Evolutionary conservation across 768 basidiomycete genomes (phyloP), one percentile per base, ranked within the genome.

Genomic region (Leccinum truebloodii): DNA sequence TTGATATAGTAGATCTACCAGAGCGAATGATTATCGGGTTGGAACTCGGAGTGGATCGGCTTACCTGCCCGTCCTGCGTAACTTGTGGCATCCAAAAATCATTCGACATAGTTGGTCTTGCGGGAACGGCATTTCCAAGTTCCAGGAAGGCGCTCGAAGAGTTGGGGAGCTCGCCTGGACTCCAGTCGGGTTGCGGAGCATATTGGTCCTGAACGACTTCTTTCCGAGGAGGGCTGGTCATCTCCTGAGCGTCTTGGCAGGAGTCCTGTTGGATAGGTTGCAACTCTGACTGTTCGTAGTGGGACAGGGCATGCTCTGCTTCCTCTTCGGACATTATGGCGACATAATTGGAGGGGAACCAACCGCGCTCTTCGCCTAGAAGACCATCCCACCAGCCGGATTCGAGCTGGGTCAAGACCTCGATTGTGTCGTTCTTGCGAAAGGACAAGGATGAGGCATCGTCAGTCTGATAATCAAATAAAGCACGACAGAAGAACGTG

Each of bases 381-480:
- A 97, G 78, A 5, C 96, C 96, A 73, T 99, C 96, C 97, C 95
- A 98, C 96, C 96, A 99, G 16, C 96, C 96, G 5, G 92, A 92
- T 39, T 92, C 90, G 57, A 98, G 86, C 67, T 88, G 89, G 12
- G 90, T 92, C 56, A 96, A 81, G 61, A 98, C 94, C 74, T 98
- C 94, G 65, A 99, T 97, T 66, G 98, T 83, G 71, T 98, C 95
- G 64, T 88, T 90, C 66, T 84, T 86, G 63, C 74, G 80, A 74
- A 99, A 98, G 16, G 92, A 92, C 49, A 99, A 84, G 0, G 96
- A 91, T 2, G 94, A 94, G 49, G 85, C 80, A 67, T 98, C 95
- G 68, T 89, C 80, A n/a, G 92, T 88, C 65, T 87, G 82, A 74
- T 95, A 95, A 77, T 94, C 91, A 73, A 96, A 99, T 57, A 94